These are phyloP conservation scores for Tolypocladium album DNA, from an alignment of 2,329 filamentous ascomycete species.

Conservation along the genomic window DNA sequence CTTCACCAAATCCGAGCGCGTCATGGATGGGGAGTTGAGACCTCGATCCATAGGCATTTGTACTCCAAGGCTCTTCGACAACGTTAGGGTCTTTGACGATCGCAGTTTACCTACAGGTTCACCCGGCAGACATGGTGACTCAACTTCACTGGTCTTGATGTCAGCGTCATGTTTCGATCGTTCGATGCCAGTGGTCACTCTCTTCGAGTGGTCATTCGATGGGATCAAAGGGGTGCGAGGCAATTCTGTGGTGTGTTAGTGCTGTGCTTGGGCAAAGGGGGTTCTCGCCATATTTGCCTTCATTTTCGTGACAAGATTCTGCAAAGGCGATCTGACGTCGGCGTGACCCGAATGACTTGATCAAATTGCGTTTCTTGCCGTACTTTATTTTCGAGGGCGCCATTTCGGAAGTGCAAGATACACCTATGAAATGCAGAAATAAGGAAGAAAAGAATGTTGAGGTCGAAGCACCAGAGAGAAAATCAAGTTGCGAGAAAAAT, in stretches of 20 bases:
- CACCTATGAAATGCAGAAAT: not conserved
- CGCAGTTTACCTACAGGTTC: not conserved
- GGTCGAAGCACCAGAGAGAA: not conserved
- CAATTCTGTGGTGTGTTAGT: slow-evolving; percentile 2
- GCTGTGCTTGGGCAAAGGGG: not conserved
- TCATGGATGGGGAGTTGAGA: slow-evolving; percentile 3
- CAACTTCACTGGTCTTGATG: not conserved
- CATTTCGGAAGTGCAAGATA: slow-evolving; percentile 9
- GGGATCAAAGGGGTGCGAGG: not conserved
- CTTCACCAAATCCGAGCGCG: slow-evolving; percentile 4
- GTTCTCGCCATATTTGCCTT: slow-evolving; percentile 6
- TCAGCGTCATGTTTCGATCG: slow-evolving; percentile 11
- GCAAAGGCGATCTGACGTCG: slow-evolving; percentile 11
- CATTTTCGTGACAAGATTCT: slow-evolving; percentile 6
- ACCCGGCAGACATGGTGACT: not conserved
- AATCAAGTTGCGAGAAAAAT: not conserved
- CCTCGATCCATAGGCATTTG: not conserved
- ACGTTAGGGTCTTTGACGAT: not conserved
- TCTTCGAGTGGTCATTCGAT: slow-evolving; percentile 6
- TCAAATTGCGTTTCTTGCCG: slow-evolving; percentile 17
- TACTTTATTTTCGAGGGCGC: slow-evolving; percentile 14
- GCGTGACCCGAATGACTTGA: slow-evolving; percentile 15
- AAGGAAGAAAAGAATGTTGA: too few species aligned
- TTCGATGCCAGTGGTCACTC: slow-evolving; percentile 1
- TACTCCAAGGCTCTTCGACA: not conserved